Conservation (phyloP, 2,329 filamentous ascomycete species). For the Didymosphaeria variabile region DNA sequence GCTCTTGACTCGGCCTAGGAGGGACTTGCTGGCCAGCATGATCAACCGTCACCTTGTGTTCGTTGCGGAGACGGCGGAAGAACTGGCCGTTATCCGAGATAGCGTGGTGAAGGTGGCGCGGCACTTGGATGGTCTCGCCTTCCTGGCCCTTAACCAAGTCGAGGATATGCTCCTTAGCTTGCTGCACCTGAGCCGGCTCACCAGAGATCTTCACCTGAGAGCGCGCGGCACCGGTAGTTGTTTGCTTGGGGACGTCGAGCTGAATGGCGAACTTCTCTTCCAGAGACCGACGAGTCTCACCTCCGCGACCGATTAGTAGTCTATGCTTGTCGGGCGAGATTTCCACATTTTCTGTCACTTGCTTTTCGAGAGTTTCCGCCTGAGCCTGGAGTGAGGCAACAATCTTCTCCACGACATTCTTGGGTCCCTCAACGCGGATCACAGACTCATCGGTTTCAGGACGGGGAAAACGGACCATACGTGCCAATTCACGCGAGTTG, state of each 20-base stretch:
- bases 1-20: slow-evolving; percentile 67
- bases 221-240: slow-evolving; percentile 71
- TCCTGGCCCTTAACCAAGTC: slow-evolving; percentile 84
- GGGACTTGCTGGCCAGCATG: slow-evolving; percentile 84
- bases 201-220: slow-evolving; percentile 89
- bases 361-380: slow-evolving; percentile 83
- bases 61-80: slow-evolving; percentile 88
- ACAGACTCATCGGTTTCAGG: slow-evolving; percentile 81
- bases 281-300: slow-evolving; percentile 83
- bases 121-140: slow-evolving; percentile 86
- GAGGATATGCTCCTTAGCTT: slow-evolving; percentile 86
- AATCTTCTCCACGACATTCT: slow-evolving; percentile 87
- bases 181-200: slow-evolving; percentile 77
- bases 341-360: slow-evolving; percentile 80
- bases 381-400: slow-evolving; percentile 81
- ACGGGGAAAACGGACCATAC: slow-evolving; percentile 94
- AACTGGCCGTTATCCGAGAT: slow-evolving; percentile 90
- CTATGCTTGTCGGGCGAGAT: slow-evolving; percentile 91
- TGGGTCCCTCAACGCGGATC: slow-evolving; percentile 88
- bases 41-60: slow-evolving; percentile 89
- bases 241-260: slow-evolving; percentile 89
- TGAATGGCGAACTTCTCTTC: slow-evolving; percentile 87
- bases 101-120: slow-evolving; percentile 81
- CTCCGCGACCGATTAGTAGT: slow-evolving; percentile 88
- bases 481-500: slow-evolving; percentile 82